These are phyloP conservation scores for Gymnopus androsaceus DNA, from an alignment of 1,284 basidiomycete genomes.

Conservation along the genomic window DNA sequence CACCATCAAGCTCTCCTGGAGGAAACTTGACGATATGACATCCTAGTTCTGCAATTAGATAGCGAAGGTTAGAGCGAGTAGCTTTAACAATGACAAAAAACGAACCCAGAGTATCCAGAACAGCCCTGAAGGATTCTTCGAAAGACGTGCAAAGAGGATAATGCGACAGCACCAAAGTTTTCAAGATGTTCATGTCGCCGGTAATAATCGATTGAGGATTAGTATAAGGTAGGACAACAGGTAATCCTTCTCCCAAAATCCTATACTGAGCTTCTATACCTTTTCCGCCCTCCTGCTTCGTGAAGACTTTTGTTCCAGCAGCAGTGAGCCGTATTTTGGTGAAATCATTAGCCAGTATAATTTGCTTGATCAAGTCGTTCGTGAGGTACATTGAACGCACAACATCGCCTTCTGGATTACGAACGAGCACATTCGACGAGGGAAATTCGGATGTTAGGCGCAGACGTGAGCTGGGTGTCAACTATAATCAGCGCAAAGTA, in stretches of 20 bases:
- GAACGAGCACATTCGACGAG: slow-evolving; percentile 77
- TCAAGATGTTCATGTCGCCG: slow-evolving; percentile 63
- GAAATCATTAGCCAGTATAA: slow-evolving; percentile 86
- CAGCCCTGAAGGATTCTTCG: slow-evolving; percentile 53
- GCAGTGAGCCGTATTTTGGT: slow-evolving; percentile 85
- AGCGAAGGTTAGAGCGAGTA: background rate
- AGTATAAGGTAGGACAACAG: slow-evolving; percentile 81
- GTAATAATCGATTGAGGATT: slow-evolving; percentile 64
- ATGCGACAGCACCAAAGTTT: slow-evolving; percentile 69
- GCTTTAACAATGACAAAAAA: slow-evolving; percentile 14
- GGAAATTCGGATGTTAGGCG: slow-evolving; percentile 78
- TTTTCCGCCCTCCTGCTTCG: slow-evolving; percentile 65
- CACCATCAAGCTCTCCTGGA: slow-evolving; percentile 52
- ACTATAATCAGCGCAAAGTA: slow-evolving; percentile 5
- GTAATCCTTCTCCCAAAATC: slow-evolving; percentile 84
- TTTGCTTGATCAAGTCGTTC: slow-evolving; percentile 79
- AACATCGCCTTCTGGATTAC: slow-evolving; percentile 81
- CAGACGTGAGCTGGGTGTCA: slow-evolving; percentile 63
- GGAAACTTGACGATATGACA: slow-evolving; percentile 75
- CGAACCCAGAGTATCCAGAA: slow-evolving; percentile 54
- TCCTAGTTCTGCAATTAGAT: slow-evolving; percentile 53
- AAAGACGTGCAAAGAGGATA: slow-evolving; percentile 78
- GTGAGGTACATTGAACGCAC: slow-evolving; percentile 89
- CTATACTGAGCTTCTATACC: slow-evolving; percentile 67
- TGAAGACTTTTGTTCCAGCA: slow-evolving; percentile 86